A percentile compares a stretch with the other conserved stretches of the same genome.
phyloP scores from a whole-genome alignment of 768 basidiomycete species.

The Auricularia sp. region DNA sequence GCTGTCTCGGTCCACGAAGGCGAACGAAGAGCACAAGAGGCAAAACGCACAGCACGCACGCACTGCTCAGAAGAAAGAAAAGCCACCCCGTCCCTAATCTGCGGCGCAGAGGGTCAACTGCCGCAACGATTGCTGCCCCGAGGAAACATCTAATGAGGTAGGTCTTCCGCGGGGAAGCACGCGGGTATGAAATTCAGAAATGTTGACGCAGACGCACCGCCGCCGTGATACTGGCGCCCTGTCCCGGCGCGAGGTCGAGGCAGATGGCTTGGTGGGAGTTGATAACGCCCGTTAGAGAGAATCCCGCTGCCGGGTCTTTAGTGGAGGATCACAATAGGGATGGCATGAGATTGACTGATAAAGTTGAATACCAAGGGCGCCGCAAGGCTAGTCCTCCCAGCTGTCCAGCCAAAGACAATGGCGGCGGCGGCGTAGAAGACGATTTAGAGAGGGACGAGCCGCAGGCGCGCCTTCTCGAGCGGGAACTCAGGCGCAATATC shows the following conservation, averaged over 20 bases:
- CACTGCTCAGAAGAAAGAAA: not conserved
- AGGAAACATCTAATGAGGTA: constrained; percentile 12
- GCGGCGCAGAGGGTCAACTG: not conserved
- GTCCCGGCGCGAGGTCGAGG: constrained; percentile 23
- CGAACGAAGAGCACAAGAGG: not conserved
- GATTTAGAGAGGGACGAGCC: constrained; percentile 12
- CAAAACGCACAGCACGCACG: not conserved
- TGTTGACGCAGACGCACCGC: not conserved
- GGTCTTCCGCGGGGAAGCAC: constrained; percentile 6
- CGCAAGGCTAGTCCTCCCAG: constrained; percentile 13
- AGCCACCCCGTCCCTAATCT: not conserved
- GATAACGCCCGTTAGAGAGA: constrained; percentile 10
- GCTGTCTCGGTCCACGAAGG: not conserved
- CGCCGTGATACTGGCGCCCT: constrained; percentile 21
- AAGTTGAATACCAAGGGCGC: constrained; percentile 20
- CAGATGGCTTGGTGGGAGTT: constrained; percentile 10
- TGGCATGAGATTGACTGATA: constrained; percentile 7
- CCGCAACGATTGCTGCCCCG: constrained; percentile 7
- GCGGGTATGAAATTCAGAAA: not conserved
- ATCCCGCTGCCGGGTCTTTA: constrained; percentile 2
- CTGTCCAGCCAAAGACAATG: constrained; percentile 19
- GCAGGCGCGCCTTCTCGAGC: constrained; percentile 19
- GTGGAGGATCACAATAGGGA: not conserved
- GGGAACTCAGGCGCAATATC: constrained; percentile 14
- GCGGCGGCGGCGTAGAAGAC: constrained; percentile 6